Evolutionary conservation across 305 asterid genomes (phyloP).

Genomic region (Solanum hybrid): DNA sequence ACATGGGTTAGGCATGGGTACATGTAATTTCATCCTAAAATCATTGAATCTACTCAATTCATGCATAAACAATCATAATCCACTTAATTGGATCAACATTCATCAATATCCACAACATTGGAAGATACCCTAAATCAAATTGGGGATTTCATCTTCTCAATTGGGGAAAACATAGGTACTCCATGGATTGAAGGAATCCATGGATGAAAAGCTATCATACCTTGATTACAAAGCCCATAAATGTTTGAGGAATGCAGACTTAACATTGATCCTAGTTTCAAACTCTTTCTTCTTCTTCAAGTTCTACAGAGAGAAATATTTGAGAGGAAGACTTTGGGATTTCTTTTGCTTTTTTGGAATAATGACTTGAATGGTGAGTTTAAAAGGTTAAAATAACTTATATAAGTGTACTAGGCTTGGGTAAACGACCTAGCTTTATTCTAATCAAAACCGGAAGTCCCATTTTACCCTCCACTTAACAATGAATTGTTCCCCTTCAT

Average conservation of each 20-base stretch:
- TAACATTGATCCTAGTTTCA: background rate
- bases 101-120: background rate
- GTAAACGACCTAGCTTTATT: background rate
- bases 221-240: background rate
- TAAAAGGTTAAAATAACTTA: background rate
- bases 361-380: background rate
- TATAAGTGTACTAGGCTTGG: background rate
- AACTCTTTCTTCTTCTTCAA: background rate
- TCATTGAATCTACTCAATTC: background rate
- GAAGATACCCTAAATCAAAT: background rate
- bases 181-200: background rate
- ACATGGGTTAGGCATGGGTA: background rate
- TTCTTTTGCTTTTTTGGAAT: too few relatives aligned
- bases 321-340: background rate
- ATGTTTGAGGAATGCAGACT: background rate
- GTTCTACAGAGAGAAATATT: background rate
- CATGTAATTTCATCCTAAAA: background rate
- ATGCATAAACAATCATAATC: background rate
- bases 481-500: background rate
- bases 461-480: background rate
- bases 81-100: background rate
- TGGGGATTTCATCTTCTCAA: background rate
- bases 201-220: background rate
- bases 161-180: background rate
- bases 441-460: background rate